Evolutionary conservation across 768 basidiomycete genomes (phyloP).

Genomic region (Nidularia pulvinata): DNA sequence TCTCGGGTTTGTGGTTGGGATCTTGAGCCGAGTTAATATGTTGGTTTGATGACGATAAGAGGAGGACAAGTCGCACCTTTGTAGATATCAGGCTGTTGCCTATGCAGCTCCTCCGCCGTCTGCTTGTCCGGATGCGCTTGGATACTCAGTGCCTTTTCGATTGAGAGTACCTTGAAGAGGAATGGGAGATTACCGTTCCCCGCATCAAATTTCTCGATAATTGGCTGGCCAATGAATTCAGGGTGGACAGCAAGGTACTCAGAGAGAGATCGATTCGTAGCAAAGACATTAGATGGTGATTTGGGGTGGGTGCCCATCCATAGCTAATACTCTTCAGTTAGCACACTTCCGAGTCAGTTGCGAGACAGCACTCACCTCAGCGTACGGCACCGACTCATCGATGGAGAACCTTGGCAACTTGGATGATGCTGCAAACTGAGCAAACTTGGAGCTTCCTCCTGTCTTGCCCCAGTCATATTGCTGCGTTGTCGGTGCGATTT

Average conservation of each 20-base stretch:
- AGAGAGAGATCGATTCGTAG: slow-evolving; percentile 41
- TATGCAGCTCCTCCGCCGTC: slow-evolving; percentile 71
- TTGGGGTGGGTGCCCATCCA: slow-evolving; percentile 99
- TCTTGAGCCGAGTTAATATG: slow-evolving; percentile 40
- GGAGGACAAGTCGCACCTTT: slow-evolving; percentile 59
- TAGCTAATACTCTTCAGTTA: slow-evolving; percentile 44
- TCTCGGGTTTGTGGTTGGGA: slow-evolving; percentile 97
- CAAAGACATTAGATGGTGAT: slow-evolving; percentile 43
- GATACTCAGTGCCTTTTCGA: slow-evolving; percentile 87
- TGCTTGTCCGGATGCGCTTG: slow-evolving; percentile 92
- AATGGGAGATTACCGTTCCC: slow-evolving; percentile 78
- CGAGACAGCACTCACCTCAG: slow-evolving; percentile 61
- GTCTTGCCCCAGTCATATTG: slow-evolving; percentile 96
- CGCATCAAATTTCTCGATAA: slow-evolving; percentile 56
- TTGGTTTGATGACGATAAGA: too few relatives aligned
- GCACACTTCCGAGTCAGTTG: too few relatives aligned
- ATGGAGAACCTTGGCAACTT: slow-evolving; percentile 64
- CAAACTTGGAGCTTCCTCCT: slow-evolving; percentile 82
- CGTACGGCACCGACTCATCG: slow-evolving; percentile 79
- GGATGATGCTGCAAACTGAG: slow-evolving; percentile 71
- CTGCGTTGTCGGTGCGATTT: slow-evolving; percentile 82
- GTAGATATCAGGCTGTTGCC: slow-evolving; percentile 78
- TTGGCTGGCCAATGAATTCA: slow-evolving; percentile 61
- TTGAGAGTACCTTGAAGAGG: slow-evolving; percentile 90
- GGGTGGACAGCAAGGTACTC: slow-evolving; percentile 67